Percentiles rank a stretch among this genome's conserved stretches.
Evolutionary conservation across 176 grass and related monocot species (phyloP).

Genomic region (Oryza meridionalis): DNA sequence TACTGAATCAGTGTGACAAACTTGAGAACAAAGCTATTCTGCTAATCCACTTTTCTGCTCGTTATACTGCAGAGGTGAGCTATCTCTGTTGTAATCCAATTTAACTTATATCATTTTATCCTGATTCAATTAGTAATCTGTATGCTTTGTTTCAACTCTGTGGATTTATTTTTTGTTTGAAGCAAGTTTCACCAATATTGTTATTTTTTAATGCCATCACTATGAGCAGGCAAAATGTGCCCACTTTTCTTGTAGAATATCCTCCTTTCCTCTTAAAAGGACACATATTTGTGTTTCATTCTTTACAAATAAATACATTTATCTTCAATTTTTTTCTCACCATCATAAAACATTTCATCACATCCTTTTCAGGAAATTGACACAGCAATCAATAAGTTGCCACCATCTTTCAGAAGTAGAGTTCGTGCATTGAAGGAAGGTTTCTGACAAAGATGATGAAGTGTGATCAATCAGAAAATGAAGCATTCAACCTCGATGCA

Average conservation of each 20-base stretch:
- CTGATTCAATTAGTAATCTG: neutral
- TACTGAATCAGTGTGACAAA: constrained; percentile 56
- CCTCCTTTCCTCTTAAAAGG: neutral
- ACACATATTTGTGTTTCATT: neutral
- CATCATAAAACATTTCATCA: neutral
- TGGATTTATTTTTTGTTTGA: neutral
- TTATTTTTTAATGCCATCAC: neutral
- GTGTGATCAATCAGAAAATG: neutral
- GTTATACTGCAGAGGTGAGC: constrained; percentile 73
- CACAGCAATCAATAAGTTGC: constrained; percentile 58
- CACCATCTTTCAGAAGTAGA: constrained; percentile 56
- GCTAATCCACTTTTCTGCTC: constrained; percentile 89
- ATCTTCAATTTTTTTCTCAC: neutral
- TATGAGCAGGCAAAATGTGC: neutral
- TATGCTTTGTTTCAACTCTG: neutral
- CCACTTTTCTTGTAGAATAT: constrained; percentile 16
- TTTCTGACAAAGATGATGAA: constrained; percentile 44
- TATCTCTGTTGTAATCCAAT: neutral
- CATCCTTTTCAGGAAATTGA: constrained; percentile 71
- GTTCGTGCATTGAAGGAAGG: constrained; percentile 74
- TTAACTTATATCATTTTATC: neutral
- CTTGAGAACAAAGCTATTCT: constrained; percentile 87
- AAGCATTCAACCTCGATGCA: neutral
- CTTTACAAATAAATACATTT: neutral
- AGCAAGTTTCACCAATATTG: neutral